Evolutionary conservation across 345 rosid species (phyloP).

Genomic region (Lepidium sativum): DNA sequence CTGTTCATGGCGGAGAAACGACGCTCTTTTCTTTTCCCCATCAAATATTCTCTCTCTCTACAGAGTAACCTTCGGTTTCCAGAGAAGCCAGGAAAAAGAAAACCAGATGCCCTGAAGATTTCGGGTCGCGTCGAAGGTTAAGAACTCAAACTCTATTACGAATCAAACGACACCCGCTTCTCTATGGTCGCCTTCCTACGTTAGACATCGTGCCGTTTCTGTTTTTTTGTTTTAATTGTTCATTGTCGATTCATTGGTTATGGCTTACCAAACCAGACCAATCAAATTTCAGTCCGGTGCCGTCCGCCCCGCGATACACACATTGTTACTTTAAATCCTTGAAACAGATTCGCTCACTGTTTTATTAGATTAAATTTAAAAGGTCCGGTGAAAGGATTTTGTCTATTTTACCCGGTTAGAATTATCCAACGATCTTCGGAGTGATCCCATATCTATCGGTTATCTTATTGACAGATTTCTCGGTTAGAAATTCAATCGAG

Average conservation of each 20-base stretch:
- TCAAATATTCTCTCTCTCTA: conserved; percentile 21
- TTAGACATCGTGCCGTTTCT: conserved; percentile 7
- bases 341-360: neutral
- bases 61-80: neutral
- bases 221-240: neutral
- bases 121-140: neutral
- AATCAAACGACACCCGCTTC: neutral
- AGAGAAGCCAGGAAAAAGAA: neutral
- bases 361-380: neutral
- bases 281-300: neutral
- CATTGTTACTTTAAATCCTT: neutral
- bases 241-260: neutral
- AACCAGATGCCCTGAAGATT: neutral
- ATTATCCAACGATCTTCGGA: too few relatives aligned
- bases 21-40: conserved; percentile 95
- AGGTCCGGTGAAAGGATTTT: neutral
- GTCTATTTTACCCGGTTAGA: too few relatives aligned
- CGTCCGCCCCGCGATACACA: neutral
- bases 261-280: neutral
- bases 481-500: neutral
- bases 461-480: neutral
- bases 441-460: too few relatives aligned
- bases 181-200: neutral
- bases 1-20: conserved; percentile 68
- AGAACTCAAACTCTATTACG: too few relatives aligned